Percentiles rank a stretch among this genome's conserved stretches.
Conservation (phyloP, 768 basidiomycete genomes). For the Boletellus ananas region DNA sequence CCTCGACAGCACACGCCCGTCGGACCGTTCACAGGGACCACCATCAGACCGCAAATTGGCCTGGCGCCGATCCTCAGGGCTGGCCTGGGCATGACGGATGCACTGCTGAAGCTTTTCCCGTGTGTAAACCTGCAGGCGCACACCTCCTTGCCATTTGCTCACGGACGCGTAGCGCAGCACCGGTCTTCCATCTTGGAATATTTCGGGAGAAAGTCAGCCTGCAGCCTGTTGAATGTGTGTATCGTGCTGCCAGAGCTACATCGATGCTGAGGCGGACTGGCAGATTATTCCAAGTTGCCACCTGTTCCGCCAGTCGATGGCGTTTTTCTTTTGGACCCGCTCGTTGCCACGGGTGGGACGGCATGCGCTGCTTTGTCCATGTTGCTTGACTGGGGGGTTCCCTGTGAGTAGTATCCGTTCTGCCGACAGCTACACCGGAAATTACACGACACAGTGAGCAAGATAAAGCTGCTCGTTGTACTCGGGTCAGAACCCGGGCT, state of each 20-base stretch:
- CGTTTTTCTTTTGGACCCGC: constrained; percentile 86
- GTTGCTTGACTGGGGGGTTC: constrained; percentile 81
- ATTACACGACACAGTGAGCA: constrained; percentile 41
- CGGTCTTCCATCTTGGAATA: constrained; percentile 88
- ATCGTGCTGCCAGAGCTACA: not conserved
- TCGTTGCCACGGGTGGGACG: constrained; percentile 93
- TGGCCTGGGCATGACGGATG: constrained; percentile 91
- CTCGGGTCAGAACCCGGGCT: constrained; percentile 78
- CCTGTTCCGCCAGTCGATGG: constrained; percentile 69
- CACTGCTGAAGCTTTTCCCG: constrained; percentile 82
- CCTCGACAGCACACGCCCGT: constrained; percentile 68
- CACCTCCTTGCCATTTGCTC: not conserved
- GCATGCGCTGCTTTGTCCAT: constrained; percentile 84
- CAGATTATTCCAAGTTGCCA: constrained; percentile 91
- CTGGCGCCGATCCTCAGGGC: constrained; percentile 91
- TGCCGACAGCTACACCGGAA: not conserved
- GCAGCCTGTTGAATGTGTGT: constrained; percentile 86
- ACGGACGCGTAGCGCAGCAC: constrained; percentile 51
- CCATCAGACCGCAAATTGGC: constrained; percentile 74
- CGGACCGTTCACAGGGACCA: constrained; percentile 70
- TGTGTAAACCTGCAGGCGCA: constrained; percentile 36
- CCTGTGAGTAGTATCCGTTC: constrained; percentile 40
- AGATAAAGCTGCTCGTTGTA: constrained; percentile 79
- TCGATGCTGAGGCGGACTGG: constrained; percentile 2
- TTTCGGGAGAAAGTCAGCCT: constrained; percentile 84